Evolutionary conservation across 1,139 yeast genomes (phyloP).

Genomic region (Yamadazyma buinensis): DNA sequence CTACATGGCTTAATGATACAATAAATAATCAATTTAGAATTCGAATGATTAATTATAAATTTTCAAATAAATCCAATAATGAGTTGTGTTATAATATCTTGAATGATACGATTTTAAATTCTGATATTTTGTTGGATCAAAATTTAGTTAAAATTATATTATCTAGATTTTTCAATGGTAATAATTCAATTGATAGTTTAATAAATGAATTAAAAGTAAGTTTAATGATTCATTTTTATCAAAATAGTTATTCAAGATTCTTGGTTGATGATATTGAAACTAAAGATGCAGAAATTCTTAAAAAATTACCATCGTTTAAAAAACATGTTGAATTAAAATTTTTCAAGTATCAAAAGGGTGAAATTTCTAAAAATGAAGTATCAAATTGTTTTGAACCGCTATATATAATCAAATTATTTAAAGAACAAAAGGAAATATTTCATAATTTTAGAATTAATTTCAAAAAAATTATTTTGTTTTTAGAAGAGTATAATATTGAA

Average conservation of each 20-base stretch:
- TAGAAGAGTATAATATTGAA: not conserved
- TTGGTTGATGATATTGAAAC: conserved; percentile 10
- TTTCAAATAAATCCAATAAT: conserved; percentile 41
- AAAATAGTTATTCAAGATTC: conserved; percentile 58
- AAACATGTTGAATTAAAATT: conserved; percentile 25
- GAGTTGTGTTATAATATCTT: conserved; percentile 36
- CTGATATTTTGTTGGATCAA: conserved; percentile 18
- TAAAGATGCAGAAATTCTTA: conserved; percentile 18
- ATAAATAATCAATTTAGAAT: conserved; percentile 30
- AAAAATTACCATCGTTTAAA: conserved; percentile 39
- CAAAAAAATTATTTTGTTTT: not conserved
- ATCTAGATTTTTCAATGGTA: conserved; percentile 37
- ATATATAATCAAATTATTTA: conserved; percentile 10
- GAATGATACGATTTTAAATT: conserved; percentile 30
- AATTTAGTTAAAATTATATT: conserved; percentile 33
- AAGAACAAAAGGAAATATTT: not conserved
- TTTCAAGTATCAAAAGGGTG: conserved; percentile 8
- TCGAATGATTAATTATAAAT: conserved; percentile 37
- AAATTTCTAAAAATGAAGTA: conserved; percentile 6
- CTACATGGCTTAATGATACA: conserved; percentile 34
- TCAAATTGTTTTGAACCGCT: conserved; percentile 12
- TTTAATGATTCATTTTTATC: conserved; percentile 68
- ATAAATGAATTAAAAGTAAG: conserved; percentile 54
- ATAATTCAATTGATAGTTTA: conserved; percentile 50
- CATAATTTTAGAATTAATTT: conserved; percentile 6